Base-by-base conservation (phyloP, 495 filamentous ascomycete species). In the Tetracladium setigerum region DNA sequence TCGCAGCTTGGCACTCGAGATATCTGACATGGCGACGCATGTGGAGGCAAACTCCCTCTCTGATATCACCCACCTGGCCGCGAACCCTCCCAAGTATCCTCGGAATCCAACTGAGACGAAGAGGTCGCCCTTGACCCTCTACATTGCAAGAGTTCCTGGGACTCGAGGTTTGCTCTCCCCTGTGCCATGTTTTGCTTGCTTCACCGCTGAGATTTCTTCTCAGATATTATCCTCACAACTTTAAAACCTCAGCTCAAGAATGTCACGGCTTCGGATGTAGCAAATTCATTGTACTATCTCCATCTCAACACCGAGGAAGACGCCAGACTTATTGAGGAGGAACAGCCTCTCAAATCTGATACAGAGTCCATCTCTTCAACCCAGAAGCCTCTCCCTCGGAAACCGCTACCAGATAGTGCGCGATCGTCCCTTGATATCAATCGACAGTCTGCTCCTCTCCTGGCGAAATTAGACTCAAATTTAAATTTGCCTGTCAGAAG, bases 211-310 rank as follows among this genome's bases (percentile, higher is more conserved):
- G 47, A 47, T 38, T 17, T 30, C 2, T 38, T n/a, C 17, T 19
- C 46, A 95, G 92, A 97, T 74, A 76, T 97, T 37, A 92, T 98
- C 48, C 77, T 97, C n/a, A 90, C 91, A 8, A 85, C 92, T 1
- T 68, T 95, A 16, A 90, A 91, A 63, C 92, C 92, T 14, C 79
- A 85, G 14, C 71, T 82, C 14, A 92, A 91, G 62, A 87, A 87
- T 33, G 86, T 97, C 19, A 94, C 86, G 0, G 85, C 78, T 7
- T 82, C 87, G 58, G 91, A 95, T 61, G 83, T 97, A 30, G 79
- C 84, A 39, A 86, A 82, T 52, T 92, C 83, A 10, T 73, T 98
- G 2, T 98, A 96, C 65, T 96, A 91, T 58, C 64, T 95, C 31
- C 92, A 98, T 61, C 71, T 94, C 31, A 74, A 91, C 44, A 55